Base-by-base conservation (phyloP, 331 rosid species). In the Cydonia oblonga region DNA sequence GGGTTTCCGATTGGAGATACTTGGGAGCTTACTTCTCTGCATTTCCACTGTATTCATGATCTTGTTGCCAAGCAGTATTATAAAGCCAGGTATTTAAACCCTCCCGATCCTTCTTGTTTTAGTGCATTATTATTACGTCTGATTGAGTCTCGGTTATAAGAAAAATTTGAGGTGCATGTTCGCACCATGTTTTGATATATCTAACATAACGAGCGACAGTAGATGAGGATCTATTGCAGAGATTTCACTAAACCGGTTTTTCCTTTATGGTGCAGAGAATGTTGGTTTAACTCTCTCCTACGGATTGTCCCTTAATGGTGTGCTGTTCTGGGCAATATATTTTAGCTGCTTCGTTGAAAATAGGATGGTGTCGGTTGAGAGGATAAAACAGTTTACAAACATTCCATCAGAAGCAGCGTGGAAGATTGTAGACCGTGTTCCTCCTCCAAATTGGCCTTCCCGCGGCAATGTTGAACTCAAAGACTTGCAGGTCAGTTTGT, bases 321-420 rank as follows among this genome's bases (percentile, higher is more conserved):
- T 84, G 57, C 19, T 90, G 87, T 88, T 90, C 57, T 88, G 86
- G 87, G 85, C 93, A 5, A 67, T 90, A 28, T 90, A 87, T 79
- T 76, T 87, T 87, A 88, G 96, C 53, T 92, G 98, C 82, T 81
- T 86, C 70, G 80, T 92, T 10, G 98, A 90, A 78, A 92, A 92
- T 83, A 84, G 82, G 78, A 79, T 92, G 98, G 96, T 92, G 7
- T 92, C 98, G 11, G 96, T 92, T 67, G 98, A 92, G 87, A 84
- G 98, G 80, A 76, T 92, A 62, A 88, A 80, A 29, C 98, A 92
- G 71, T 92, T 90, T 66, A 84, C 87, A 10, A 72, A 74, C 28
- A 88, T 90, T 64, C 96, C 93, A 65, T 80, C 98, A 4, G 98
- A 92, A 84, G 84, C 98, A 38, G 62, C 76, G 11, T 90, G 96